A percentile compares a stretch with the other conserved stretches of the same genome.
Conservation (phyloP, 2,329 filamentous ascomycete species). For the Ceratocystis harringtonii region DNA sequence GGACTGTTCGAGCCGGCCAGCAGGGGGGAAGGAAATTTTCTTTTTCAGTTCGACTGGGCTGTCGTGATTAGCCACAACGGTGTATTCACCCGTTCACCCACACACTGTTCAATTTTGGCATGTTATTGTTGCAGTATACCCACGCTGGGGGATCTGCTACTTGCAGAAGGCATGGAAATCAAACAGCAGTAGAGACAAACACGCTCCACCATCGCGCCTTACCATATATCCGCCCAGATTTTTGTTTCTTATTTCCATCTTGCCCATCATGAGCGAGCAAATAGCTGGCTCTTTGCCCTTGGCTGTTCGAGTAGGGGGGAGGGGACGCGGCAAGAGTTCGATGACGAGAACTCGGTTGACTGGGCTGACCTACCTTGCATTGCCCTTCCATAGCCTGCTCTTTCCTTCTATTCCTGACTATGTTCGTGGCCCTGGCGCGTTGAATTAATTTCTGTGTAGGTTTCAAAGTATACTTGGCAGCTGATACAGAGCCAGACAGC, state of each 20-base stretch:
- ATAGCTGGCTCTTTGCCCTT: neutral
- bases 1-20: too few relatives aligned
- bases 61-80: neutral
- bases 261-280: neutral
- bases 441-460: too few relatives aligned
- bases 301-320: neutral
- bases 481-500: too few relatives aligned
- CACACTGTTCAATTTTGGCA: neutral
- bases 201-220: neutral
- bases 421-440: too few relatives aligned
- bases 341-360: neutral
- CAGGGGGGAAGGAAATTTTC: neutral
- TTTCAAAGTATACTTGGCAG: too few relatives aligned
- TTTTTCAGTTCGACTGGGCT: neutral
- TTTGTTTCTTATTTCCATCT: neutral
- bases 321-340: neutral
- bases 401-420: too few relatives aligned
- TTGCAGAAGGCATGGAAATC: neutral
- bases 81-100: neutral
- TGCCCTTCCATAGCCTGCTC: too few relatives aligned
- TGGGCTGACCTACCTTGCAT: neutral
- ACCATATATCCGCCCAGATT: neutral
- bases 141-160: slow-evolving; percentile 1
- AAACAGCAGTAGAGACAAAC: neutral
- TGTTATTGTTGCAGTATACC: neutral